phyloP scores from a whole-genome alignment of 2,329 filamentous ascomycete genomes.

The Botrytis tulipae region DNA sequence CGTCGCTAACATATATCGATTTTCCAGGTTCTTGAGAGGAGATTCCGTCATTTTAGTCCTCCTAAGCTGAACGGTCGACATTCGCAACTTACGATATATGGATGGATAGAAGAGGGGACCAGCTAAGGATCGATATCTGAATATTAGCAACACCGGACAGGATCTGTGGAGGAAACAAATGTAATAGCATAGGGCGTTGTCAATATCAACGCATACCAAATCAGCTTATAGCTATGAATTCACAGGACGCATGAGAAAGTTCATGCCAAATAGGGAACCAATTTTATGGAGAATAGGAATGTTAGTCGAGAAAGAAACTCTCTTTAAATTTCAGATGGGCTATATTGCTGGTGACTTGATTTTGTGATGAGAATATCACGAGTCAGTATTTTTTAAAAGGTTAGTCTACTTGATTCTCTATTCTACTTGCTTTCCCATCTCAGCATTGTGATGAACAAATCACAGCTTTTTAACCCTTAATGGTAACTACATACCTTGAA shows the following conservation, averaged over 20 bases:
- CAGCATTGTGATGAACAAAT: constrained; percentile 20
- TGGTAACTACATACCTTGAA: constrained; percentile 18
- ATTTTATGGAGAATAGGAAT: constrained; percentile 14
- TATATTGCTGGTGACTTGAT: constrained; percentile 15
- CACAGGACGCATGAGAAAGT: constrained; percentile 11
- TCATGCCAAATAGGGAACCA: constrained; percentile 17
- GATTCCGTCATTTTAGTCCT: constrained; percentile 41
- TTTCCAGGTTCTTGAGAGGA: constrained; percentile 40
- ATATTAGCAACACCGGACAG: background rate
- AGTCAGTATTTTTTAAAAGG: background rate
- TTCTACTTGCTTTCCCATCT: background rate
- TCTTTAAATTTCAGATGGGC: constrained; percentile 4
- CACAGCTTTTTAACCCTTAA: constrained; percentile 23
- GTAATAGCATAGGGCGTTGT: constrained; percentile 8
- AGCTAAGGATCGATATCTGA: background rate
- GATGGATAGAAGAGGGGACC: constrained; percentile 9
- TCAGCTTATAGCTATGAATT: constrained; percentile 10
- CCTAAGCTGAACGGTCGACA: constrained; percentile 35
- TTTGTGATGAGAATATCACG: constrained; percentile 13
- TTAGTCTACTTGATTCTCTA: background rate
- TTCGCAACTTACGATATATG: constrained; percentile 6
- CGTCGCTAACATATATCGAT: constrained; percentile 1
- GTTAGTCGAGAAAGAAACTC: constrained; percentile 11
- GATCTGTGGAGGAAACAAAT: constrained; percentile 20
- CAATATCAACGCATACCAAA: constrained; percentile 19